A percentile compares a stretch with the other conserved stretches of the same genome.
These are phyloP conservation scores for Croton setiger DNA, from an alignment of 441 rosid species.

Conservation along the genomic window DNA sequence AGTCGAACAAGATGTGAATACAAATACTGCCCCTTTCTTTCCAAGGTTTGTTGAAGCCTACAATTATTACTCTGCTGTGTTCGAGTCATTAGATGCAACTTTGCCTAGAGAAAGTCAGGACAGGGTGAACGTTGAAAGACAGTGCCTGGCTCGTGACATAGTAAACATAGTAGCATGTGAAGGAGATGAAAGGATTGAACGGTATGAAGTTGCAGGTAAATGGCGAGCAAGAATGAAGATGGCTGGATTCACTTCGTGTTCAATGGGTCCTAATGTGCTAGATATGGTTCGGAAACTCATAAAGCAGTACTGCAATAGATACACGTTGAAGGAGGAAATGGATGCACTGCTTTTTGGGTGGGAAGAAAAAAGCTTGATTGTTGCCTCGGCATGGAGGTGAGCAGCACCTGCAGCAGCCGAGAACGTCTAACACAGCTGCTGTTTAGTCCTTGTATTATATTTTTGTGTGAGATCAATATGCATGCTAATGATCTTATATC, in stretches of 20 bases:
- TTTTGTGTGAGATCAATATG: constrained; percentile 27
- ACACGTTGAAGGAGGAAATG: constrained; percentile 58
- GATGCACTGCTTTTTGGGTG: constrained; percentile 85
- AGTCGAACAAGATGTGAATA: constrained; percentile 91
- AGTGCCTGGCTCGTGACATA: constrained; percentile 95
- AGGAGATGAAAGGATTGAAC: constrained; percentile 92
- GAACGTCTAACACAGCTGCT: background rate
- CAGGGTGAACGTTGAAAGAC: constrained; percentile 91
- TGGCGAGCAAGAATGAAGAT: constrained; percentile 97
- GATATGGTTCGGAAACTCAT: constrained; percentile 49
- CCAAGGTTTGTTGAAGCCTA: constrained; percentile 82
- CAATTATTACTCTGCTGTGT: constrained; percentile 89
- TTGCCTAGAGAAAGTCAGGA: constrained; percentile 94
- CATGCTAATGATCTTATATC: constrained; percentile 18
- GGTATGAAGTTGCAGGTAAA: constrained; percentile 91
- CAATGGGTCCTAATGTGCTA: constrained; percentile 53
- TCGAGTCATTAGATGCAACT: constrained; percentile 88
- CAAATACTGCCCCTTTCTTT: constrained; percentile 88
- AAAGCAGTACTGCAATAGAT: constrained; percentile 65
- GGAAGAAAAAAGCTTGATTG: constrained; percentile 88
- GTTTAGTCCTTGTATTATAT: constrained; percentile 21
- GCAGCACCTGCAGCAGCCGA: background rate
- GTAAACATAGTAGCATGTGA: constrained; percentile 94
- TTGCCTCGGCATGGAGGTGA: constrained; percentile 95
- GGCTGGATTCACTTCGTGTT: constrained; percentile 75